Conservation (phyloP, 2,329 filamentous ascomycete genomes). For the Neoarthrinium moseri region DNA sequence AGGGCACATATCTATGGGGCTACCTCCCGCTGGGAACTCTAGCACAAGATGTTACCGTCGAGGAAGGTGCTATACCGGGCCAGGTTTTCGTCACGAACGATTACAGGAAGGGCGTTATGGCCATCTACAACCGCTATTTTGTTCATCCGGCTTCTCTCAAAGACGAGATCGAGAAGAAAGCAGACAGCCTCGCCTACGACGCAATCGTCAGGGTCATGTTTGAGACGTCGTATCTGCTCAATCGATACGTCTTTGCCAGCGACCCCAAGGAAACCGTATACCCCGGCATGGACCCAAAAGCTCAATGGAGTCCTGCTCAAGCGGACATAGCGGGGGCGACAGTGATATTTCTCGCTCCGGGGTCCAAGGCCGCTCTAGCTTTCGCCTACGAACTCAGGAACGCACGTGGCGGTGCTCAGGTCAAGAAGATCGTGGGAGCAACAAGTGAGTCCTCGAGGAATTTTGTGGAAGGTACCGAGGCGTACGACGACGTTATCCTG, state of each 20-base stretch:
- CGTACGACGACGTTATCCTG: slow-evolving; percentile 20
- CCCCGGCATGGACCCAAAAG: slow-evolving; percentile 11
- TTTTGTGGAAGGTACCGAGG: slow-evolving; percentile 22
- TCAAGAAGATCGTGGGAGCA: slow-evolving; percentile 20
- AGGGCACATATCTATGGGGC: slow-evolving; percentile 37
- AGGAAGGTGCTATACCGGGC: slow-evolving; percentile 17
- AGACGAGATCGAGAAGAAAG: slow-evolving; percentile 9
- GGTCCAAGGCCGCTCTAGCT: slow-evolving; percentile 23
- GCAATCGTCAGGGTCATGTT: slow-evolving; percentile 24
- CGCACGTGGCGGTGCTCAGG: slow-evolving; percentile 9
- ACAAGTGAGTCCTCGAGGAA: slow-evolving; percentile 20
- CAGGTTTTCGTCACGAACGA: slow-evolving; percentile 36
- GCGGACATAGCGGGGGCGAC: slow-evolving; percentile 31
- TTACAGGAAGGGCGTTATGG: slow-evolving; percentile 35
- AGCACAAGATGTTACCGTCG: slow-evolving; percentile 35
- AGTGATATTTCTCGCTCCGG: slow-evolving; percentile 30
- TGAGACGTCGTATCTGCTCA: slow-evolving; percentile 29
- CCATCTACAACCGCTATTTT: slow-evolving; percentile 44
- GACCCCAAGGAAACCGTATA: slow-evolving; percentile 18
- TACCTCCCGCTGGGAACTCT: slow-evolving; percentile 41
- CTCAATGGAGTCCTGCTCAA: slow-evolving; percentile 25
- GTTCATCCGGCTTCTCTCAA: slow-evolving; percentile 15
- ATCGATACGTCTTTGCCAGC: slow-evolving; percentile 29
- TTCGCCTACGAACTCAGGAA: slow-evolving; percentile 19
- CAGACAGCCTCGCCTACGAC: slow-evolving; percentile 21